Base-by-base conservation (phyloP, 371 early-diverging fungal species). In the Circinella umbellata region DNA sequence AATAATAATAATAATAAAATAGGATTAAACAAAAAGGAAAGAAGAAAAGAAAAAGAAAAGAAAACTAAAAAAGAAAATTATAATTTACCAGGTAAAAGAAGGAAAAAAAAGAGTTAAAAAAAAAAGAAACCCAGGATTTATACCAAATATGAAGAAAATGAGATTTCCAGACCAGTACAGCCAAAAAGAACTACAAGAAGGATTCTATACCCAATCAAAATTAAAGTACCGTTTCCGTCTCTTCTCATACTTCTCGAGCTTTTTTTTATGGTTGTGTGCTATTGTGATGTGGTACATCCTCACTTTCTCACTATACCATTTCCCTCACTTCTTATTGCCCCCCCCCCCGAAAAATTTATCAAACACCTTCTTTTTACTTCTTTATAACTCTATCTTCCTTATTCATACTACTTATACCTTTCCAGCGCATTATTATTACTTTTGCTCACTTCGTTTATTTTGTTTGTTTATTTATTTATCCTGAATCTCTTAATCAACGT, bases 71-170 rank as follows among this genome's bases (percentile, higher is more conserved):
- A 46, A 37, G 59, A 55, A 53, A 53, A n/a, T 13, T 18, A 15
- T 39, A 51, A 38, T 42, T 42, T 42, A 35, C 27, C 49, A n/a
- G 48, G 42, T 61, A 55, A 65, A 65, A 65, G 20, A 54, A 51
- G n/a, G 10, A 35, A 37, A 37, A 35, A 49, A 36, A 34, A 18
- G 18, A 27, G 8, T 1, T 4, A 36, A 59, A 59, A 59, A 39
- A 49, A 20, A 42, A 48, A 18, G 11, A 42, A 42, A 42, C 42
- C 42, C 36, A 51, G 18, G 55, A 51, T 54, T 54, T 66, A 66
- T 51, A 66, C 55, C 51, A 66, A 66, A 54, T 66, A 66, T 54
- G 55, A 66, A 34, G 55, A 55, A 51, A 46, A 67, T 67, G 37
- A 38, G 46, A 34, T 46, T 47, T 67, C 61, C 61, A 48, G 61